phyloP scores from a whole-genome alignment of 2,329 filamentous ascomycete genomes.

The Claviceps sp. region DNA sequence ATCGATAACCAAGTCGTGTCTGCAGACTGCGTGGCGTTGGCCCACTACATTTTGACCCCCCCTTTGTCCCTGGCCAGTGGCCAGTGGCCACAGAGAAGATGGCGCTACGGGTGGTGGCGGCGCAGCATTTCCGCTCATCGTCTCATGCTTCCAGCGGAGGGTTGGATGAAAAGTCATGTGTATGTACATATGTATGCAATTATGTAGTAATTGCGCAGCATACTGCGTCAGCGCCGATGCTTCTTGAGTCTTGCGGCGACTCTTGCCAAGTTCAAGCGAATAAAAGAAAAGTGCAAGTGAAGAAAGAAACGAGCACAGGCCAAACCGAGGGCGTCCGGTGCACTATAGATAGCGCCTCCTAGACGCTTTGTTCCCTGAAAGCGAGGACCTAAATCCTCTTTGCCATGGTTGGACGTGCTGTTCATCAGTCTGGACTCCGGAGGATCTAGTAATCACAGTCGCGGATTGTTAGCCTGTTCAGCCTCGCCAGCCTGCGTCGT shows the following conservation, averaged over 20 bases:
- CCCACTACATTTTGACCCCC: too few species aligned
- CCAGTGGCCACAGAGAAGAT: not conserved
- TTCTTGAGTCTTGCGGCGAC: too few species aligned
- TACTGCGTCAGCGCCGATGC: too few species aligned
- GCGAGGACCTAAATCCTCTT: not conserved
- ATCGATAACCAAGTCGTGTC: slow-evolving; percentile 16
- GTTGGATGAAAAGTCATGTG: not conserved
- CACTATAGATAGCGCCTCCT: not conserved
- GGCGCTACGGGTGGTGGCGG: not conserved
- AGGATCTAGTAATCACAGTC: not conserved
- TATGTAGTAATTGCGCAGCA: too few species aligned
- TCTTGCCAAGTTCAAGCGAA: too few species aligned
- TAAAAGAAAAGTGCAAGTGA: not conserved
- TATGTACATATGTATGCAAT: too few species aligned
- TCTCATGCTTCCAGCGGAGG: not conserved
- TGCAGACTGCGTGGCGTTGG: not conserved
- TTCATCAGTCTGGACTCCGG: not conserved
- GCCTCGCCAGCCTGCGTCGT: not conserved
- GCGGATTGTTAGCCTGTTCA: not conserved
- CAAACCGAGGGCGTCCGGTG: not conserved
- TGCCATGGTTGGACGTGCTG: not conserved
- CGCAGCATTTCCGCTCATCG: not conserved
- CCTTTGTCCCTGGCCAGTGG: not conserved
- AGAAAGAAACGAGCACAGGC: not conserved
- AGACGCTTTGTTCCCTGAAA: not conserved